Evolutionary conservation across 106 monocot species (phyloP), one percentile per base, ranked within the genome.

Genomic region (Apostasia ramifera): DNA sequence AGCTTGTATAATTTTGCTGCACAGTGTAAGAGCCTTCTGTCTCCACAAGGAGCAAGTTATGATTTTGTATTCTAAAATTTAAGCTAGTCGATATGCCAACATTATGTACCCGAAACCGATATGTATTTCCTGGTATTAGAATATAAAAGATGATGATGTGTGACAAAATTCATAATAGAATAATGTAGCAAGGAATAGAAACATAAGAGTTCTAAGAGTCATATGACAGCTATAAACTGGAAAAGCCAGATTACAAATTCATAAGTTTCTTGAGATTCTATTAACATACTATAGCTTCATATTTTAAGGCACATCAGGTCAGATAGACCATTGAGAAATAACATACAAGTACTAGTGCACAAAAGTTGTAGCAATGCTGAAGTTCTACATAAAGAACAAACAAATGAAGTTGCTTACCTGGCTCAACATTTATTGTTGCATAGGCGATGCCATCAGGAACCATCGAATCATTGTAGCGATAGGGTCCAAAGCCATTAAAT

Each of bases 11-110:
- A 70, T 87, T 92, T 57, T 89, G 89, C 69, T 98, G 97, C 73
- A 78, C 59, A 10, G 97, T 98, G 63, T 98, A 98, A 42, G 92
- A 92, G 11, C 97, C 97, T 78, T 98, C 97, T 7, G 97, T 92
- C 75, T 98, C 97, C 11, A 98, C 97, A 40, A 98, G 87, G 13
- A 98, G 77, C 71, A 98, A 66, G 71, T 92, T 98, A 69, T 97
- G 97, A 70, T 89, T 89, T 66, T 98, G 97, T 43, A 92, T 92
- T 73, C 92, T 80, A 75, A 98, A 98, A 74, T 98, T 98, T 53
- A 98, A 68, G 61, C 86, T 87, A 52, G 92, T 85, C 45, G 89
- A 84, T 56, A 92, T 83, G 57, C 97, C 97, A 48, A 79, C 85
- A 75, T 98, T 92, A 73, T 98, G 97, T 10, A 98, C 92, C 47